A percentile compares a stretch with the other conserved stretches of the same genome.
Evolutionary conservation across 768 basidiomycete genomes (phyloP).

Genomic region (Tylopilus intermedius): DNA sequence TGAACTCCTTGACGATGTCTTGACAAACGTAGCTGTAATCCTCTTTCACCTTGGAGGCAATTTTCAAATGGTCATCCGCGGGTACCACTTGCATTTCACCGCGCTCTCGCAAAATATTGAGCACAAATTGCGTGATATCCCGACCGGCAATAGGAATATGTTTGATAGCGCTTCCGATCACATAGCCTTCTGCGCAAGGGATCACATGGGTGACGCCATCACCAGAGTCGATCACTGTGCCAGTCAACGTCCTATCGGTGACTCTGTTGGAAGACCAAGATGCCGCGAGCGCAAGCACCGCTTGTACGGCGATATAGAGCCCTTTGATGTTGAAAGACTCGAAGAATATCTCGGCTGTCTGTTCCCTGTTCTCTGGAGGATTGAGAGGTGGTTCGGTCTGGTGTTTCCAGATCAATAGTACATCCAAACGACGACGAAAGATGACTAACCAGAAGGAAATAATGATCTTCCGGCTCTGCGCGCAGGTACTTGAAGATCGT

Average conservation of each 20-base stretch:
- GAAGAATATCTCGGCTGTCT: conserved; percentile 99
- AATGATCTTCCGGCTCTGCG: conserved; percentile 98
- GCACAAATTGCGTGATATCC: conserved; percentile 94
- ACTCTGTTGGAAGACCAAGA: conserved; percentile 93
- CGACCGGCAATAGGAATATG: conserved; percentile 98
- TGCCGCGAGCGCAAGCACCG: conserved; percentile 95
- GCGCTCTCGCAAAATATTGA: conserved; percentile 92
- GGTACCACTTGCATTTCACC: conserved; percentile 89
- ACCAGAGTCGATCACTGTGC: conserved; percentile 97
- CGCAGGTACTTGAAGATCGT: conserved; percentile 99
- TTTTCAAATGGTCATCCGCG: conserved; percentile 87
- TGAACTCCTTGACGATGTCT: conserved; percentile 97
- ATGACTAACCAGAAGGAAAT: conserved; percentile 84
- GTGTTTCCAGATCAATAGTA: neutral
- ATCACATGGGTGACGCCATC: conserved; percentile 99
- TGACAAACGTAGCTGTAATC: conserved; percentile 98
- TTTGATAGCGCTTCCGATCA: conserved; percentile 98
- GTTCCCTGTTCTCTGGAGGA: conserved; percentile 96
- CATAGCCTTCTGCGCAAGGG: conserved; percentile 93
- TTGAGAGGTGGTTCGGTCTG: conserved; percentile 99
- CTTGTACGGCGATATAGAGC: conserved; percentile 97
- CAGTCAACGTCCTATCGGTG: conserved; percentile 86
- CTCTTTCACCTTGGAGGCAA: conserved; percentile 95
- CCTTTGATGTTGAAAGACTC: conserved; percentile 99
- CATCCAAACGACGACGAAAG: neutral